Conservation (phyloP, 805 yeast species). For the Tetrapisispora namnaoensis region DNA sequence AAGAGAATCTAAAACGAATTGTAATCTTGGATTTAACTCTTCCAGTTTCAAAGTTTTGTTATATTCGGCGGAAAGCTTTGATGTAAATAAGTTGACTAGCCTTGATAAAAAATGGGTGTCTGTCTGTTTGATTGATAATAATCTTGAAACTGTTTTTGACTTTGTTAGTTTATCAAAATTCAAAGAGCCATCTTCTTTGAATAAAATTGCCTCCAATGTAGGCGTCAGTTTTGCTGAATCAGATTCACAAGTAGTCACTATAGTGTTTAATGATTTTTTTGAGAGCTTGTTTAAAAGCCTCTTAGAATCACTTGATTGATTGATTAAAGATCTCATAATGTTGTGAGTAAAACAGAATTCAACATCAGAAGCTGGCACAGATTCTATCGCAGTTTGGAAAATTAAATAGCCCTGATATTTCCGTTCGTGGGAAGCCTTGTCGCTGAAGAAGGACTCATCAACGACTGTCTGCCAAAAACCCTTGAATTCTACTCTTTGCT, state of each 20-base stretch:
- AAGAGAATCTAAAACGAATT: slow-evolving; percentile 53
- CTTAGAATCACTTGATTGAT: slow-evolving; percentile 60
- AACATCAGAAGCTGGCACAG: slow-evolving; percentile 15
- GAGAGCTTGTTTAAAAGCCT: slow-evolving; percentile 63
- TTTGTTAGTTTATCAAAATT: slow-evolving; percentile 73
- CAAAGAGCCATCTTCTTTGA: slow-evolving; percentile 44
- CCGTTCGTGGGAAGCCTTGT: slow-evolving; percentile 72
- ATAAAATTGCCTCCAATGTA: slow-evolving; percentile 29
- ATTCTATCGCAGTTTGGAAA: slow-evolving; percentile 40
- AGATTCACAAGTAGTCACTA: slow-evolving; percentile 32
- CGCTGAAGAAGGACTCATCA: slow-evolving; percentile 72
- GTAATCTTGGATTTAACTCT: slow-evolving; percentile 5
- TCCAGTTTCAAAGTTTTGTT: slow-evolving; percentile 12
- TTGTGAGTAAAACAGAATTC: slow-evolving; percentile 45
- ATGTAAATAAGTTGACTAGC: slow-evolving; percentile 11
- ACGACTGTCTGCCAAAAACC: slow-evolving; percentile 76
- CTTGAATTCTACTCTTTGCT: slow-evolving; percentile 30
- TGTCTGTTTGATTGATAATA: slow-evolving; percentile 24
- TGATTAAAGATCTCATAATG: slow-evolving; percentile 60
- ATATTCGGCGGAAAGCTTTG: slow-evolving; percentile 2
- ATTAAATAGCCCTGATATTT: slow-evolving; percentile 81
- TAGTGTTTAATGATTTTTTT: slow-evolving; percentile 36
- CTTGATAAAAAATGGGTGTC: slow-evolving; percentile 18
- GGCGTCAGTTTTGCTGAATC: slow-evolving; percentile 31
- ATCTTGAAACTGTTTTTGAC: slow-evolving; percentile 48